These are phyloP conservation scores for Candida patagonica DNA, from an alignment of 805 yeast genomes.

Conservation along the genomic window DNA sequence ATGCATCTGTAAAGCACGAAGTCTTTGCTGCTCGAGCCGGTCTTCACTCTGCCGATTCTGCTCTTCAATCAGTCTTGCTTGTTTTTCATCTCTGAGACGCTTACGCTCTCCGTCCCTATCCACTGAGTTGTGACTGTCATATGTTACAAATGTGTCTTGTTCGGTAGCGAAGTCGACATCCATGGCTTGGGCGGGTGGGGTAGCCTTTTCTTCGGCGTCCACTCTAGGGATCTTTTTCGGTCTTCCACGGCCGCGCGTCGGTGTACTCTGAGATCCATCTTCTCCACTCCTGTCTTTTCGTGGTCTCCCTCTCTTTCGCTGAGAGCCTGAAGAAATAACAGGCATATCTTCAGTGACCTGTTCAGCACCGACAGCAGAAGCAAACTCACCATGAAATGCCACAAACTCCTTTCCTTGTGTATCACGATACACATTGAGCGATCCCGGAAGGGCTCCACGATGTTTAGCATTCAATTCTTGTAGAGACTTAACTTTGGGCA, in stretches of 20 bases:
- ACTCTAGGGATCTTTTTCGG: slow-evolving; percentile 13
- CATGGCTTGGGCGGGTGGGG: not conserved
- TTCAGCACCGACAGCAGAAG: not conserved
- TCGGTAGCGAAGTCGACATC: not conserved
- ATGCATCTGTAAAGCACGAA: not conserved
- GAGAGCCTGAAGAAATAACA: slow-evolving; percentile 5
- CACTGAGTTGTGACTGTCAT: no score
- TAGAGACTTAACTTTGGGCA: slow-evolving; percentile 4
- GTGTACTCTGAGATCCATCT: not conserved
- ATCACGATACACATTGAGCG: slow-evolving; percentile 7
- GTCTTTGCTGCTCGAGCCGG: not conserved
- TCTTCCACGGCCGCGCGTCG: slow-evolving; percentile 14
- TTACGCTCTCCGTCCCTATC: not conserved
- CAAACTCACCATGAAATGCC: slow-evolving; percentile 22
- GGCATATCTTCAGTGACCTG: slow-evolving; percentile 1
- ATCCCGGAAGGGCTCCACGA: slow-evolving; percentile 11
- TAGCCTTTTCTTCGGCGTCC: slow-evolving; percentile 3
- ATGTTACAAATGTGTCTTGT: no score
- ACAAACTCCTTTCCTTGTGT: slow-evolving; percentile 6
- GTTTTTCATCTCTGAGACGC: not conserved
- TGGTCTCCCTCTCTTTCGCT: slow-evolving; percentile 18
- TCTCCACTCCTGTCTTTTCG: slow-evolving; percentile 10
- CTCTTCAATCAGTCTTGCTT: not conserved
- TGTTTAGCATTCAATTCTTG: slow-evolving; percentile 7
- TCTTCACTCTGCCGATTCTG: not conserved